A percentile compares a stretch with the other conserved stretches of the same genome.
Evolutionary conservation across 2,329 filamentous ascomycete species (phyloP).

Genomic region (Elsinoe perseae): DNA sequence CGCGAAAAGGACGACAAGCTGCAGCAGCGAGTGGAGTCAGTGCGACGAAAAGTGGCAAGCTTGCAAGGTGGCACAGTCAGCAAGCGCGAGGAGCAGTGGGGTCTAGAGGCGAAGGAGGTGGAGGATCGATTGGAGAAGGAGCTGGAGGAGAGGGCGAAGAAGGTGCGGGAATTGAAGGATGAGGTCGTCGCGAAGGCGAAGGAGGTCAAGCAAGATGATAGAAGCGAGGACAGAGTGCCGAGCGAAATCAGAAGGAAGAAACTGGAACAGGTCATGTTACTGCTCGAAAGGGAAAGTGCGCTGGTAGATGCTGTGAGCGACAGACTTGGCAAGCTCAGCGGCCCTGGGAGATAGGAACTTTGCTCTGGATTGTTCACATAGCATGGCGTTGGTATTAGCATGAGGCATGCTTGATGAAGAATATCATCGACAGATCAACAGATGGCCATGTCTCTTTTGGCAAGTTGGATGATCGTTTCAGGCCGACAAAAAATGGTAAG

Average conservation of each 20-base stretch:
- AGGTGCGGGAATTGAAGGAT: conserved; percentile 24
- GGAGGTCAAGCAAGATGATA: conserved; percentile 26
- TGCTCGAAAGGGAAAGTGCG: conserved; percentile 60
- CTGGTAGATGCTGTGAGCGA: conserved; percentile 59
- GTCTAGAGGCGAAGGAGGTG: conserved; percentile 52
- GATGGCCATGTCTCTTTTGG: not conserved
- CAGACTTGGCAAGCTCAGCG: conserved; percentile 51
- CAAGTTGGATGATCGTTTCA: not conserved
- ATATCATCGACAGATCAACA: not conserved
- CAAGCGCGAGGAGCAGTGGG: conserved; percentile 52
- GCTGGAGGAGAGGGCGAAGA: conserved; percentile 20
- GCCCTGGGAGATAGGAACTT: conserved; percentile 7
- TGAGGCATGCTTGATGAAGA: not conserved
- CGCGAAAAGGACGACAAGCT: conserved; percentile 51
- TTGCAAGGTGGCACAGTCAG: conserved; percentile 47
- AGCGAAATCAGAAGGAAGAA: conserved; percentile 56
- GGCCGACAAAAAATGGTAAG: not conserved
- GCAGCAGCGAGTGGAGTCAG: conserved; percentile 51
- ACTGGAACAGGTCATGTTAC: conserved; percentile 53
- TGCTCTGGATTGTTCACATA: not conserved
- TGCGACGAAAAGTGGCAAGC: conserved; percentile 44
- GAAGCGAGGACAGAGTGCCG: conserved; percentile 40
- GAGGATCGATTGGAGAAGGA: conserved; percentile 19
- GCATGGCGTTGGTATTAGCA: not conserved
- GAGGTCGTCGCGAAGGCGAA: conserved; percentile 24